These are phyloP conservation scores for Silene latifolia DNA, from an alignment of 148 eudicot species.

Conservation along the genomic window DNA sequence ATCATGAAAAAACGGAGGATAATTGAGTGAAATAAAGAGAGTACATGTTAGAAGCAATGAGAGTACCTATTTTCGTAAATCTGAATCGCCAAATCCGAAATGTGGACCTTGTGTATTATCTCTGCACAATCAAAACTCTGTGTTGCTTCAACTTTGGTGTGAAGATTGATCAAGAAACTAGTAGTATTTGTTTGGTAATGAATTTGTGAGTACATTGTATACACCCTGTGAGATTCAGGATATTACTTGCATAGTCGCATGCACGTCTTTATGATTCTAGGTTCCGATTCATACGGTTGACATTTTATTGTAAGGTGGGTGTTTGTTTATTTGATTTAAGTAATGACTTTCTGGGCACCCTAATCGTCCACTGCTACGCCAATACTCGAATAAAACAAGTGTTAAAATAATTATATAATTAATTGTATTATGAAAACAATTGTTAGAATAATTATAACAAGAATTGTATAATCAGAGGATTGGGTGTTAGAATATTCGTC, in stretches of 20 bases:
- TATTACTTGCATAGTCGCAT: background rate
- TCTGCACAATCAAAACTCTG: background rate
- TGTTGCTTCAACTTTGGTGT: background rate
- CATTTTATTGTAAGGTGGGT: background rate
- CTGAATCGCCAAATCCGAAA: background rate
- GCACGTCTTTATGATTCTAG: background rate
- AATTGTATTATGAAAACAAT: no score
- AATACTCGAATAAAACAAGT: background rate
- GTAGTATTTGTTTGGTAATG: background rate
- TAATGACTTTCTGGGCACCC: background rate
- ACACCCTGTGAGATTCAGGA: background rate
- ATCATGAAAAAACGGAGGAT: background rate
- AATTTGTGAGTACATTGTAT: background rate
- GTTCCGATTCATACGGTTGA: background rate
- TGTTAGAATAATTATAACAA: no score
- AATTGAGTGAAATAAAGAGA: background rate
- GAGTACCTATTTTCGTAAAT: conserved; percentile 5
- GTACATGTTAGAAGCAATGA: background rate
- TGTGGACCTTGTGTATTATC: background rate
- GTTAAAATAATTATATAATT: no score
- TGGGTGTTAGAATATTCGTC: no score
- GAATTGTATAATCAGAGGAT: no score
- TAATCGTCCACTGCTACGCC: background rate
- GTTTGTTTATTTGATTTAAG: background rate
- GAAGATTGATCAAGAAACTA: background rate